Base-by-base conservation (phyloP, 2,329 filamentous ascomycete genomes). In the Fusarium sp. region DNA sequence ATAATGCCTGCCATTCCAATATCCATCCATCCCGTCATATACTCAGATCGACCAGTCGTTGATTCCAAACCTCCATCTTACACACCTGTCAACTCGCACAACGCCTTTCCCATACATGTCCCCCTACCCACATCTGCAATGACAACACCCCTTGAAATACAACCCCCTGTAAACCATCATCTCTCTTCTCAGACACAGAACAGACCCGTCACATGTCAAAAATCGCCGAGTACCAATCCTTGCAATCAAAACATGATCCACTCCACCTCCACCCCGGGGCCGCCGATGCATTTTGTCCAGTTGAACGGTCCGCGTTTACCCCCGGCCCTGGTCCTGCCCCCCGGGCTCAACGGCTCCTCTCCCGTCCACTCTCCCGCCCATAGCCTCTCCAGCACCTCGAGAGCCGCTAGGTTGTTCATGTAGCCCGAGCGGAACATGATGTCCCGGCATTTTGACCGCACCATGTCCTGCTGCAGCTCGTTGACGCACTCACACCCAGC, bases 361-460 rank as follows among this genome's bases (percentile, higher is more conserved):
- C 84, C 83, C 67, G 83, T 79, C 75, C 80, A 83, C 59, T 91
- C 88, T 59, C 88, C 88, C 14, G 87, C 86, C 95, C 96, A 98
- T 18, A 97, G 89, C 78, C 92, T 91, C 85, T 98, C 95, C 48
- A 98, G 84, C 5, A 98, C 91, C 78, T 97, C 94, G 29, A 98
- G 87, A 9, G 94, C 95, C 8, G 93, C 93, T 45, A 97, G 88
- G 81, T 98, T 98, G 84, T 98, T 98, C 87, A 95, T 94, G 84
- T 98, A 98, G 1, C 95, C 95, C 64, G 93, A 96, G 75, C 96
- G 93, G 33, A 91, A 90, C 87, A 96, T 95, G 75, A 98, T 96
- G 80, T 96, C 95, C 52, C 92, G 88, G 84, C 95, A 97, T 77
- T 95, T 92, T 75, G 91, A 88, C 63, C 95, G 91, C 62, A 98